phyloP scores from a whole-genome alignment of 768 basidiomycete species.

The Lenzites betulinus region DNA sequence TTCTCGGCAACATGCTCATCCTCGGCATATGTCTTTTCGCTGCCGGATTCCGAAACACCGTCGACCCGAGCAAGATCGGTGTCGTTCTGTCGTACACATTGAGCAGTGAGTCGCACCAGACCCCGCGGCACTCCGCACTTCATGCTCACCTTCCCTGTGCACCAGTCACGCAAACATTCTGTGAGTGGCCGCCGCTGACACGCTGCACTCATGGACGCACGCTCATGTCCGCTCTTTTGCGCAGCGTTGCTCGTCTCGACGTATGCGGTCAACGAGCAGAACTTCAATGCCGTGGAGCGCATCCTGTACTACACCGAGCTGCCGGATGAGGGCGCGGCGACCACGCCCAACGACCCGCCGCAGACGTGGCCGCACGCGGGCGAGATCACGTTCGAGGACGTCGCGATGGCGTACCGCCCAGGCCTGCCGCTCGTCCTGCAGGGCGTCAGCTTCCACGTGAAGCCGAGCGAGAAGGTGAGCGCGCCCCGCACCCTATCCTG shows the following conservation, averaged over 20 bases:
- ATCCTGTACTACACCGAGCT: constrained; percentile 70
- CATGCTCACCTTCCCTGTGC: neutral
- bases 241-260: constrained; percentile 55
- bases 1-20: constrained; percentile 67
- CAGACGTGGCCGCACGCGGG: constrained; percentile 77
- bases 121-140: neutral
- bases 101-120: constrained; percentile 41
- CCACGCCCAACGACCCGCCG: constrained; percentile 51
- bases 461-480: constrained; percentile 78
- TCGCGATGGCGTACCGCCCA: constrained; percentile 81
- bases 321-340: constrained; percentile 49
- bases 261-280: constrained; percentile 65
- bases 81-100: constrained; percentile 35
- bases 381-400: constrained; percentile 68
- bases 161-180: constrained; percentile 54
- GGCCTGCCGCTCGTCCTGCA: constrained; percentile 88
- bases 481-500: neutral
- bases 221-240: neutral
- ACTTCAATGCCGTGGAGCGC: constrained; percentile 75
- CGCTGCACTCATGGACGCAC: neutral
- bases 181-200: constrained; percentile 36
- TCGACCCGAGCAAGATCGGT: constrained; percentile 62
- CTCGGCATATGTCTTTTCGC: constrained; percentile 73
- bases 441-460: constrained; percentile 69
- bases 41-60: constrained; percentile 54